Percentiles rank a stretch among this genome's conserved stretches.
phyloP scores from a whole-genome alignment of 2,329 filamentous ascomycete species.

The Colletotrichum sp. region DNA sequence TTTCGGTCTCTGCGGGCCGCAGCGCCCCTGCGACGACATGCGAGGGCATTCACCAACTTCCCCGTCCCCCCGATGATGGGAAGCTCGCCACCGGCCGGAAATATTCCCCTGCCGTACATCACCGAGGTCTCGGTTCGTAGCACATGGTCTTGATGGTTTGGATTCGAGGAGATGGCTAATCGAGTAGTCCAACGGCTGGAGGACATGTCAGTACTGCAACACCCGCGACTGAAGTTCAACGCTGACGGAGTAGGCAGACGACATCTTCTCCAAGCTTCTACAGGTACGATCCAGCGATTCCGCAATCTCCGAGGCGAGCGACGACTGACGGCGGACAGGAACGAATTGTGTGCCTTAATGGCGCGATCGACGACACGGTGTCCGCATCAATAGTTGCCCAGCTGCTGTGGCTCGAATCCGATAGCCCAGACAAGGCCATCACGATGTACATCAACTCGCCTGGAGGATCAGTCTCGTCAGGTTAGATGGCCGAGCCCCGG shows the following conservation, averaged over 20 bases:
- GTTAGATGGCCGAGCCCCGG: conserved; percentile 34
- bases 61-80: conserved; percentile 28
- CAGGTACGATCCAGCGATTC: conserved; percentile 55
- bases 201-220: conserved; percentile 67
- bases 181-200: conserved; percentile 74
- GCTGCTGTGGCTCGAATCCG: conserved; percentile 96
- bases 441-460: conserved; percentile 98
- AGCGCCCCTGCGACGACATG: conserved; percentile 35
- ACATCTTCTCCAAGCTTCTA: conserved; percentile 81
- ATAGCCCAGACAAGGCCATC: conserved; percentile 92
- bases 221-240: conserved; percentile 21
- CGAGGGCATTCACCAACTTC: conserved; percentile 49
- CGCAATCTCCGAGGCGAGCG: conserved; percentile 17
- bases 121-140: conserved; percentile 55
- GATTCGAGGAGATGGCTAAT: conserved; percentile 27
- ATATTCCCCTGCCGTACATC: conserved; percentile 66
- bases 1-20: conserved; percentile 37
- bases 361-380: conserved; percentile 85
- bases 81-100: conserved; percentile 28
- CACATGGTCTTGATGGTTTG: background rate
- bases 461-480: conserved; percentile 84
- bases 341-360: conserved; percentile 93
- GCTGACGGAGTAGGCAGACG: conserved; percentile 55
- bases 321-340: conserved; percentile 58
- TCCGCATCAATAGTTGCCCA: conserved; percentile 96